Conservation (phyloP, 2,329 filamentous ascomycete genomes). For the Fusarium hostae region DNA sequence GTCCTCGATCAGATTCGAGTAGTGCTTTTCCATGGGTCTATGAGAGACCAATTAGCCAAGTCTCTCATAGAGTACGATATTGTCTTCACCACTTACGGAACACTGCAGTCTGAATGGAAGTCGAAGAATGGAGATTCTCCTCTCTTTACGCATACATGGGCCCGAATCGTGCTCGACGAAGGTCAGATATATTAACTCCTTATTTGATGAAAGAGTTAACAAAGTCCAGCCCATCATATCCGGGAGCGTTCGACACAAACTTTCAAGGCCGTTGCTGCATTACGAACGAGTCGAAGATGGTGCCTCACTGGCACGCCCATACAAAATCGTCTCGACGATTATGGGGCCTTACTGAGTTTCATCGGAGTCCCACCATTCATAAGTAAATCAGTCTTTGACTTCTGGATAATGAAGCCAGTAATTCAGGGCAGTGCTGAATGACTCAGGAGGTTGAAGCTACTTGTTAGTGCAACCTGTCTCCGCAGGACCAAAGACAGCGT, state of each 20-base stretch:
- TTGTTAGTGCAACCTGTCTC: neutral
- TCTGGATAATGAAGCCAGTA: neutral
- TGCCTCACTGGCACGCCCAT: neutral
- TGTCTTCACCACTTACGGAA: neutral
- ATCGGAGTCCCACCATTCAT: neutral
- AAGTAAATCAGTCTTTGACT: neutral
- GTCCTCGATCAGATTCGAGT: neutral
- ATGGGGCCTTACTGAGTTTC: neutral
- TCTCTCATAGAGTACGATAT: neutral
- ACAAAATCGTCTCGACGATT: neutral
- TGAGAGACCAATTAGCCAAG: neutral
- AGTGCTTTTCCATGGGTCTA: neutral
- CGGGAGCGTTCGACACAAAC: neutral
- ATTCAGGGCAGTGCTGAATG: rapidly evolving
- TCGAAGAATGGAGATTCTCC: neutral
- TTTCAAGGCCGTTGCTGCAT: neutral
- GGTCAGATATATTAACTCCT: neutral
- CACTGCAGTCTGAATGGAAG: neutral
- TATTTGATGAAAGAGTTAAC: rapidly evolving
- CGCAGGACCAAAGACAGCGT: neutral
- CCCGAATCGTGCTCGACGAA: neutral
- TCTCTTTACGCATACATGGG: neutral
- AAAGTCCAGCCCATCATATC: neutral
- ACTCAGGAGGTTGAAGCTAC: neutral
- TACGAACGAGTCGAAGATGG: neutral